Base-by-base conservation (phyloP, 1,284 basidiomycete species). In the Melampsora americana region DNA sequence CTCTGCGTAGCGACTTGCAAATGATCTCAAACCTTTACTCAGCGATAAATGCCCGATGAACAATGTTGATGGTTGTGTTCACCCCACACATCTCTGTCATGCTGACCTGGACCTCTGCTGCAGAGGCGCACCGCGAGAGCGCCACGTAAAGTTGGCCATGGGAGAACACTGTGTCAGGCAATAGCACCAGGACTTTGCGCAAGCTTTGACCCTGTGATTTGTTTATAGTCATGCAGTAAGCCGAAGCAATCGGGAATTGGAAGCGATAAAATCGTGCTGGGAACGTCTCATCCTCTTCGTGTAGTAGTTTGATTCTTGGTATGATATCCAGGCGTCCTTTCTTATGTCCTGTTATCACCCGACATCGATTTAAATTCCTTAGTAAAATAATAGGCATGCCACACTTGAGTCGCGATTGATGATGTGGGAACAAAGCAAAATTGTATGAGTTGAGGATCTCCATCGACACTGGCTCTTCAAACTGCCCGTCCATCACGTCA, bases 161-260 rank as follows among this genome's bases (percentile, higher is more conserved):
- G 1, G 28, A 3, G 35, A 35, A 35, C 35, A 35, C 35, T 5
- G 35, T 3, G 9, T 35, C 35, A 5, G 35, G 35, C 9, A 35
- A 35, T 35, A 35, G 9, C 35, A 35, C 35, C 35, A 35, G 9
- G 5, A 56, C 32, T 23, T 26, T 7, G 28, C 77, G 79, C 2
- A 83, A 79, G 12, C 83, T 85, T 76, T 86, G 85, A 0, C 86
- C 85, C 79, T 86, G 85, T 0, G 83, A 60, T 73, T 85, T 86
- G 78, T 86, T 85, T 77, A 86, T 84, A 6, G 82, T 83, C 71
- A 86, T 83, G 9, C 83, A 81, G 81, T 85, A 86, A 12, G 84
- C 84, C 1, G 85, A 80, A 0, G 79, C 78, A 0, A 85, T 78
- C 16, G 85, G 85, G 78, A 85, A 85, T 78, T 86, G 85, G 28